phyloP scores from a whole-genome alignment of 345 rosid species.

The Diplotaxis tenuifolia region DNA sequence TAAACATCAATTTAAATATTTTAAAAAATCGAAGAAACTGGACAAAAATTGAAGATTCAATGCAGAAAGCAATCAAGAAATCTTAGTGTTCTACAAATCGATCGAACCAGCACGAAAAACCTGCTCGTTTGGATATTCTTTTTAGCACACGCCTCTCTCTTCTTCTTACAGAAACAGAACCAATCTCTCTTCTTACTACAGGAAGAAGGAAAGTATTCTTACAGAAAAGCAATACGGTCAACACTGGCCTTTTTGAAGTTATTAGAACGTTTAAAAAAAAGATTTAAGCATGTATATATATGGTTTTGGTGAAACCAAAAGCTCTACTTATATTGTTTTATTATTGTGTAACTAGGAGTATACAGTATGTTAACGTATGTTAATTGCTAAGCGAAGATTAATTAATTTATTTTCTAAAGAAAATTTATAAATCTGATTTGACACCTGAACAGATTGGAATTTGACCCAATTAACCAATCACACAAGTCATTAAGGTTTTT shows the following conservation, averaged over 20 bases:
- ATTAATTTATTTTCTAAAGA: neutral
- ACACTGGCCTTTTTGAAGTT: neutral
- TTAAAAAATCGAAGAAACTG: neutral
- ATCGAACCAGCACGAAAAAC: constrained; percentile 15
- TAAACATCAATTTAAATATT: neutral
- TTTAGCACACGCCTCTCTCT: constrained; percentile 7
- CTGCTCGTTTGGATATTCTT: constrained; percentile 21
- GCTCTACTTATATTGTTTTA: neutral
- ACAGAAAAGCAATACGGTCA: constrained; percentile 28
- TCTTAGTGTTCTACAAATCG: neutral
- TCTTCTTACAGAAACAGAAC: neutral
- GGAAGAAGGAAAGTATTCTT: constrained; percentile 6
- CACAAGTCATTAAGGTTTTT: too few relatives aligned
- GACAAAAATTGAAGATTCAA: neutral
- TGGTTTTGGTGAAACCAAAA: neutral
- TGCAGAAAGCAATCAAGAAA: constrained; percentile 22
- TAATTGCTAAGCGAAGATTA: neutral
- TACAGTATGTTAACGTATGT: neutral
- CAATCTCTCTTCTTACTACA: constrained; percentile 11
- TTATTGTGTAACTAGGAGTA: neutral
- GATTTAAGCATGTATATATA: neutral
- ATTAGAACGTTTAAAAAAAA: neutral
- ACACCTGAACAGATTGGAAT: constrained; percentile 23
- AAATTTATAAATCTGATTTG: neutral
- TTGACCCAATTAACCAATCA: neutral